Evolutionary conservation across 2,329 filamentous ascomycete genomes (phyloP), one percentile per base, ranked within the genome.

Genomic region (Venturiaceae sp.): DNA sequence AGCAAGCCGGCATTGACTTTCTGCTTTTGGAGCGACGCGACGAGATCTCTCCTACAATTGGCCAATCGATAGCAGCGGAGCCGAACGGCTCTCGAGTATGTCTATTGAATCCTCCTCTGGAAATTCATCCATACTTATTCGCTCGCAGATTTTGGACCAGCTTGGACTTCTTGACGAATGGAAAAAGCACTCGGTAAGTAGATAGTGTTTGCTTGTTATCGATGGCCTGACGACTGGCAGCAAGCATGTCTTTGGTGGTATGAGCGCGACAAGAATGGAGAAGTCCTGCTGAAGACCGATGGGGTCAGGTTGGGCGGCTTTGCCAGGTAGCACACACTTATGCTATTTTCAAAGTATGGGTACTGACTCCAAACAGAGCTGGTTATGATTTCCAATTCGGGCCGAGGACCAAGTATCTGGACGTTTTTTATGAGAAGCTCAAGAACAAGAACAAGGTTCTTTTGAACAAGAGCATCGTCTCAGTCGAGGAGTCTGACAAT

Each of bases 11-110:
- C 30, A 75, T 83, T 58, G 74, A 81, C 61, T 82, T 76, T 63
- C 60, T 79, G 2, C 59, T 83, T 0, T 69, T 83, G 0, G 80
- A 83, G 61, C 66, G 68, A 0, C 66, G 75, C 50, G 28, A 60
- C 0, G 64, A 71, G 0, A 73, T 81, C 23, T 72, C 73, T 0
- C 77, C 79, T 0, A 67, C 74, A 21, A 66, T 75, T 0, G 80
- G 80, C 0, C 78, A 78, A 0, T 74, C 71, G 3, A 77, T 83
- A 30, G 76, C 71, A 1, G 62, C 82, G 0, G 60, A 72, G 0
- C 69, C 79, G 0, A 70, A 76, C 19, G 75, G 75, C 0, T 50
- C 36, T 39, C 36, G 36, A 39, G 36, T 39, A 39, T n/a, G n/a
- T n/a, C n/a, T n/a, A n/a, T n/a, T n/a, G n/a, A 39, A 39, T 39